Base-by-base conservation (phyloP, 345 rosid genomes). In the Lepidium africanum region DNA sequence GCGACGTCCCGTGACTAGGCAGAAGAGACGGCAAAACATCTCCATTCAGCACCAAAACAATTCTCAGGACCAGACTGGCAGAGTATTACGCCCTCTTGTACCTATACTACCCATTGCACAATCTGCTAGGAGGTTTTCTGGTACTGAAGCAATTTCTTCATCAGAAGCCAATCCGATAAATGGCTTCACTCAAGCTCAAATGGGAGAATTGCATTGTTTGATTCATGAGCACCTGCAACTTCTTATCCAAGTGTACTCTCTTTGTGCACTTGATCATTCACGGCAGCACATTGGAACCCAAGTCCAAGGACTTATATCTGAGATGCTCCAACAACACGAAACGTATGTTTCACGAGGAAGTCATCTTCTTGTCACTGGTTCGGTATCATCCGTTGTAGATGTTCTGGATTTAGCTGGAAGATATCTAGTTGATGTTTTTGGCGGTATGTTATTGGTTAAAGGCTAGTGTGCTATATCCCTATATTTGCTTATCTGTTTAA, bases 151-250 rank as follows among this genome's bases (percentile, higher is more conserved):
- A 42, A 64, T 81, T 67, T 21, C 79, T 10, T 73, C 78, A 11
- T 73, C 71, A 33, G 76, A 40, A 27, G 69, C 70, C 50, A 76
- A 67, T 65, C 68, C 63, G 40, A 74, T 76, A 15, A 79, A 80
- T 71, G 95, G 93, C 45, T 91, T 94, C 76, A 78, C 72, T 79
- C 82, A 77, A 15, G 52, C 78, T 59, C 96, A 94, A 57, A 81
- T 94, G 36, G 95, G 85, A 33, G 91, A 89, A 76, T 72, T 94
- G 83, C 76, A 85, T 76, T 86, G 82, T 82, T 78, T 91, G 80
- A 80, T 89, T 63, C 83, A 85, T 48, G 99, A 94, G 60, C 99
- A 91, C 74, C 80, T 84, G 40, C 96, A 94, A 65, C 97, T 94
- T 73, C 95, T 89, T 69, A 79, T 94, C 81, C 96, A 94, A 80